phyloP scores from a whole-genome alignment of 768 basidiomycete genomes.

The Serendipita sp. region DNA sequence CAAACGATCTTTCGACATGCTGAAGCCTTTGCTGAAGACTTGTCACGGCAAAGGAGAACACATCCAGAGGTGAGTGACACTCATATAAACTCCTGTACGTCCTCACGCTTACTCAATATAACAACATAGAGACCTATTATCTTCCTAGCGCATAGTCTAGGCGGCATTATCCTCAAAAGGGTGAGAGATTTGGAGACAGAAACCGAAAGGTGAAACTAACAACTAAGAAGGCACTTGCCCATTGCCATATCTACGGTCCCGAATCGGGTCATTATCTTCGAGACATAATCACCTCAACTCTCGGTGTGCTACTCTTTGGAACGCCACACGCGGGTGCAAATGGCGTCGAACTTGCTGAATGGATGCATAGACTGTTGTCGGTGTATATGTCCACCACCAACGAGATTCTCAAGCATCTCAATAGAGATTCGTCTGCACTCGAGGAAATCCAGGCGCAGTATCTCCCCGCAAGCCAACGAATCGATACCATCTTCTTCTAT shows the following conservation, averaged over 20 bases:
- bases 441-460: not conserved
- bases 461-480: not conserved
- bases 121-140: not conserved
- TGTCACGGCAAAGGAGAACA: not conserved
- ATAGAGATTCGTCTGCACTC: not conserved
- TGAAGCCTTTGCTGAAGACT: not conserved
- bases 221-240: not conserved
- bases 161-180: not conserved
- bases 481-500: not conserved
- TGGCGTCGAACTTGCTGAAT: not conserved
- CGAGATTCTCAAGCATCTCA: not conserved
- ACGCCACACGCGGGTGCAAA: not conserved
- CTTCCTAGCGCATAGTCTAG: not conserved
- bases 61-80: not conserved
- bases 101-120: not conserved
- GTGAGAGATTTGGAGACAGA: not conserved
- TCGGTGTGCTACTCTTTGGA: not conserved
- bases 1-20: not conserved
- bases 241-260: not conserved
- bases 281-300: not conserved
- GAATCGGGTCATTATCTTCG: not conserved
- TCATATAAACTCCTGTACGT: not conserved
- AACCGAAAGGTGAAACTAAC: not conserved
- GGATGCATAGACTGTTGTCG: not conserved
- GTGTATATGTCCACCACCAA: not conserved